Evolutionary conservation across 257 asterid genomes (phyloP).

Genomic region (Verbascum thapsus): DNA sequence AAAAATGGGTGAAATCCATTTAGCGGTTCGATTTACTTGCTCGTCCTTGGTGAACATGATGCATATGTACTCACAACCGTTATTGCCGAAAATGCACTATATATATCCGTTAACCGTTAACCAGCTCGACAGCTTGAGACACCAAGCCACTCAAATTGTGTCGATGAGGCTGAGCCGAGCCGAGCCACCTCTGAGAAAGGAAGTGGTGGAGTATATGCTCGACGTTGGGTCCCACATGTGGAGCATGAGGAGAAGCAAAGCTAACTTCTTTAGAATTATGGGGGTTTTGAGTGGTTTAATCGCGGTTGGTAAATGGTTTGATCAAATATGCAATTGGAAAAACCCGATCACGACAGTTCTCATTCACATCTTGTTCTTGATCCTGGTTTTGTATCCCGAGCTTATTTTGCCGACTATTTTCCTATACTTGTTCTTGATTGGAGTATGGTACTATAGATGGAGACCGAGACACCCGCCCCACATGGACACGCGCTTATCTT

Average conservation of each 20-base stretch:
- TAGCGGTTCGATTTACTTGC: conserved; percentile 67
- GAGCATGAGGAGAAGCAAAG: conserved; percentile 87
- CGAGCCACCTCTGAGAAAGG: conserved; percentile 69
- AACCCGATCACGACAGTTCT: conserved; percentile 54
- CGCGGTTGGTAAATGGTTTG: conserved; percentile 54
- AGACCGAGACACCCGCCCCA: conserved; percentile 66
- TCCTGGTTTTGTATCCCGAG: conserved; percentile 59
- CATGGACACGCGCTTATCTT: conserved; percentile 63
- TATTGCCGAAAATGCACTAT: conserved; percentile 74
- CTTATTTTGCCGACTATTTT: conserved; percentile 56
- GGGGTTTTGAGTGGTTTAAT: conserved; percentile 48
- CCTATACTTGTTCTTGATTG: conserved; percentile 60
- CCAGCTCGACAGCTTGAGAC: conserved; percentile 59
- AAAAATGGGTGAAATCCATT: conserved; percentile 69
- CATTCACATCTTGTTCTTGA: conserved; percentile 54
- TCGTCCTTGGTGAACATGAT: conserved; percentile 48
- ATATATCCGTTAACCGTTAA: conserved; percentile 58
- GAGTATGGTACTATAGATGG: conserved; percentile 54
- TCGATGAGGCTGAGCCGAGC: conserved; percentile 61
- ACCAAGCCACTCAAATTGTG: conserved; percentile 62
- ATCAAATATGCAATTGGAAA: conserved; percentile 55
- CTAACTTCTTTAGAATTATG: conserved; percentile 61
- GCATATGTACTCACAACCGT: conserved; percentile 52
- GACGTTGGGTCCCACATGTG: conserved; percentile 75
- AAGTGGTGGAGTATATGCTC: conserved; percentile 77